Base-by-base conservation (phyloP, 73 alveolate genomes). In the Urostyla sp. region DNA sequence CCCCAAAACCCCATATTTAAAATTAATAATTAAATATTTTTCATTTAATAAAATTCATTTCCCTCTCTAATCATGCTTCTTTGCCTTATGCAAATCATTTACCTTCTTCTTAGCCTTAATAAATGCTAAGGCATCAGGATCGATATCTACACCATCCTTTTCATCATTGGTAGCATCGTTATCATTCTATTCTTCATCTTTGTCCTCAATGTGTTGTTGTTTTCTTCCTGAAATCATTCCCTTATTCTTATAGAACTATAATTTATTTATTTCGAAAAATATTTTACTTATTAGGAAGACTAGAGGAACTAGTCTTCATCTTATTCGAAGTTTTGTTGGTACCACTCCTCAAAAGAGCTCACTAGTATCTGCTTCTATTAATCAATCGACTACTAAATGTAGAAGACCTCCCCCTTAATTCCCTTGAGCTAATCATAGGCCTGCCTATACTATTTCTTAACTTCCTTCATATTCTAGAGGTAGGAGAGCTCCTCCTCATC, bases 401-500 rank as follows among this genome's bases (percentile, higher is more conserved):
- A 80, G 55, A 63, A 87, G 50, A 94, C 88, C 57, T 94, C 96
- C 8, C 91, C 93, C 74, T 95, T 97, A 0, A 94, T 49, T 27
- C 72, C 69, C 79, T 93, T 95, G 53, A 94, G 76, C 75, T 85
- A 63, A 54, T 94, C 97, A 37, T 85, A 95, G 44, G 95, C 84
- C 55, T 85, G 94, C 83, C 96, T 93, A 78, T 94, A 94, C 56
- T 56, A 58, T 60, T 84, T 94, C 92, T 95, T 97, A 30, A 84
- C 49, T 37, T 95, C 98, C 84, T 97, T 97, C 51, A 97, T 77
- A 61, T 91, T 91, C 85, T 95, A 87, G 54, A 97, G 75, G 43
- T 90, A 80, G 26, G 67, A 83, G 55, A 92, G 94, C 81, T 97
- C 99, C 72, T 95, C 99, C 87, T 97, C 99, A 84, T 97, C 99